Evolutionary conservation across 163 green algal species (phyloP).

Genomic region (Chloroidium sp.): DNA sequence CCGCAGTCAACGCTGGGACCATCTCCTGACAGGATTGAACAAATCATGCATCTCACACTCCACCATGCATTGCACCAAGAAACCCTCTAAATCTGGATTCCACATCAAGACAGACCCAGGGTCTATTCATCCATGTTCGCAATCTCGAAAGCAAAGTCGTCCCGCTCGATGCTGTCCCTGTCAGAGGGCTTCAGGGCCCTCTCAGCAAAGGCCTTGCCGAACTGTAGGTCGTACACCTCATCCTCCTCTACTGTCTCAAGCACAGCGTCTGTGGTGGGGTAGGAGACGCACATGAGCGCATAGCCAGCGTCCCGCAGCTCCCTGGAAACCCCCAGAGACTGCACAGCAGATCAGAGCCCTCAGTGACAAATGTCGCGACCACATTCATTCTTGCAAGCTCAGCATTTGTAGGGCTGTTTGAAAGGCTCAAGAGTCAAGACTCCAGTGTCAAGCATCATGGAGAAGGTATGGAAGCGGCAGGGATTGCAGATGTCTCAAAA

Average conservation of each 20-base stretch:
- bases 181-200: constrained; percentile 55
- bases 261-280: constrained; percentile 63
- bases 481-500: no score
- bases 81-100: background rate
- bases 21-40: no score
- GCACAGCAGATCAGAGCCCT: background rate
- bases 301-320: constrained; percentile 82
- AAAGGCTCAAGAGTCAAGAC: no score
- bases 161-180: constrained; percentile 45
- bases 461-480: no score
- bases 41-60: no score
- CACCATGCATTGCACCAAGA: no score
- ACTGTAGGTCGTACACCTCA: constrained; percentile 84
- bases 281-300: constrained; percentile 92
- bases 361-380: no score
- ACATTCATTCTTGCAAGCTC: no score
- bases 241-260: constrained; percentile 88
- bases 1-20: no score
- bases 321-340: constrained; percentile 57
- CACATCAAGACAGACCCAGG: background rate
- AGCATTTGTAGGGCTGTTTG: no score
- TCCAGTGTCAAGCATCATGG: no score
- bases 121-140: constrained; percentile 57
- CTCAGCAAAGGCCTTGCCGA: constrained; percentile 62
- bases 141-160: constrained; percentile 83